Evolutionary conservation across 2,329 filamentous ascomycete genomes (phyloP), one percentile per base, ranked within the genome.

Genomic region (Pestalotiopsis sp.): DNA sequence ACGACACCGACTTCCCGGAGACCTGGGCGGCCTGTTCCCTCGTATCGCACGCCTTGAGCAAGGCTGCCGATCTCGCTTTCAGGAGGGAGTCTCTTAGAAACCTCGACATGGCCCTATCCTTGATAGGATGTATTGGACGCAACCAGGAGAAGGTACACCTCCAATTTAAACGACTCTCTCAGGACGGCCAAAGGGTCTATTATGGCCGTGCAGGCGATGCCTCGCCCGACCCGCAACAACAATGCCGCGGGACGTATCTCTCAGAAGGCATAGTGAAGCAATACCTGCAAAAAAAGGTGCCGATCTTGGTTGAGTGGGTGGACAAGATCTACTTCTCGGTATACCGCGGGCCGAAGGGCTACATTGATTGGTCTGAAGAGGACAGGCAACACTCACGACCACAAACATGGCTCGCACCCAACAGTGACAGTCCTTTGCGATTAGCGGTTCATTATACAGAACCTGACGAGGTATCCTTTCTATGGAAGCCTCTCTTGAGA

Each of bases 271-370:
- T 49, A n/a, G 7, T n/a, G 11, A 27, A 13, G 14, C 59, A 41
- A 45, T 25, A 3, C 25, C 7, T 20, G n/a, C 25, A 39, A 27
- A 45, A 59, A 17, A 57, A 63, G 25, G 55, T 65, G 23, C 68
- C 68, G 9, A 27, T 67, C 31, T 58, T 69, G 38, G 41, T 69
- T 4, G 68, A 69, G 57, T 69, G 68, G 68, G 17, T 65, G 14
- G 65, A 55, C n/a, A 64, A 61, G 12, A 17, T 67, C 23, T 63
- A 64, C 45, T 45, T 69, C 14, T 69, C 68, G 6, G 61, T 69
- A 12, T 64, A 55, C n/a, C 65, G 68, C n/a, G 68, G 68, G 17
- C 65, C 65, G 20, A 62, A 23, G 23, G 25, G 68, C 31, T 65
- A 65, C 36, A 38, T 65, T 41, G 23, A 45, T 5, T 68, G 67